Conservation (phyloP, 257 asterid species). For the Perilla frutescens region DNA sequence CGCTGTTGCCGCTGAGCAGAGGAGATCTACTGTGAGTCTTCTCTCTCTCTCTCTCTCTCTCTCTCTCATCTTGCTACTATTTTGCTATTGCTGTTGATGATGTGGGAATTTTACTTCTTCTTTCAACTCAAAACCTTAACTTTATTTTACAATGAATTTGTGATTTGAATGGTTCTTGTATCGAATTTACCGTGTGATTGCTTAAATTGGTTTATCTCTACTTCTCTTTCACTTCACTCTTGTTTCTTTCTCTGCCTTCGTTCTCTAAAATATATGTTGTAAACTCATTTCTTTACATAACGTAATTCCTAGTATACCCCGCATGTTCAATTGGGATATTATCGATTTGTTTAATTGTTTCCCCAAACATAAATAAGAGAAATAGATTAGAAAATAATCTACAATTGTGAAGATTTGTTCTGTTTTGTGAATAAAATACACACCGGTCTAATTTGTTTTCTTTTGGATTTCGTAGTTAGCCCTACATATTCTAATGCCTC, state of each 20-base stretch:
- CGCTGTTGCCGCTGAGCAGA: conserved; percentile 80
- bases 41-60: not conserved
- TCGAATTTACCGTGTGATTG: not conserved
- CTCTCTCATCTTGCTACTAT: too few species aligned
- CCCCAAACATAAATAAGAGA: too few species aligned
- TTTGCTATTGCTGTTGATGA: too few species aligned
- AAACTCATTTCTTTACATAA: too few species aligned
- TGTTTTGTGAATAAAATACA: not conserved
- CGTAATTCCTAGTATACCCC: too few species aligned
- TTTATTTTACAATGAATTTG: not conserved
- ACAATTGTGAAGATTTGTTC: not conserved
- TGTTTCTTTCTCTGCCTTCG: not conserved
- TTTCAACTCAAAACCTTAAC: not conserved
- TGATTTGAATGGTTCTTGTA: not conserved
- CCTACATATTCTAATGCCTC: not conserved
- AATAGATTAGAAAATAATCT: too few species aligned
- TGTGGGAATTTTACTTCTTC: too few species aligned
- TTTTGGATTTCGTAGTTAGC: too few species aligned
- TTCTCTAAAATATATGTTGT: not conserved
- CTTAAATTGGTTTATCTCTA: not conserved
- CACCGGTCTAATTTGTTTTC: too few species aligned
- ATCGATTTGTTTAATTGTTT: too few species aligned
- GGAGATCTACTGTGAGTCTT: conserved; percentile 66
- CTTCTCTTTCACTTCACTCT: too few species aligned
- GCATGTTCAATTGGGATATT: too few species aligned